Conservation (phyloP, 805 yeast genomes). For the Yamadazyma scolyti region DNA sequence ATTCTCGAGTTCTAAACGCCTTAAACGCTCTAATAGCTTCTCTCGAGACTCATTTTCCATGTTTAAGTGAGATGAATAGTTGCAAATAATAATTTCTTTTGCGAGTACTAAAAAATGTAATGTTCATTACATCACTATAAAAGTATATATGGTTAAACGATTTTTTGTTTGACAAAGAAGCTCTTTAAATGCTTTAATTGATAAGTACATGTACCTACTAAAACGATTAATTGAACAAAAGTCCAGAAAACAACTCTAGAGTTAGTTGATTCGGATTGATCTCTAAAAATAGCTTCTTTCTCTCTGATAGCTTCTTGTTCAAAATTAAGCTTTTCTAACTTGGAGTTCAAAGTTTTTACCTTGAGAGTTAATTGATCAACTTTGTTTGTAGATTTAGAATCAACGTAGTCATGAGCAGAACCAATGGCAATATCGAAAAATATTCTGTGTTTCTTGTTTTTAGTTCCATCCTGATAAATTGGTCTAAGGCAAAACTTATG, state of each 20-base stretch:
- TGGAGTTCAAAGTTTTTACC: slow-evolving; percentile 35
- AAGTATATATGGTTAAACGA: slow-evolving; percentile 41
- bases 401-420: slow-evolving; percentile 57
- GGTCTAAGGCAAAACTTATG: slow-evolving; percentile 74
- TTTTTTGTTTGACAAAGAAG: slow-evolving; percentile 85
- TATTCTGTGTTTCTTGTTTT: slow-evolving; percentile 53
- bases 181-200: slow-evolving; percentile 75
- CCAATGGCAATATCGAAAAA: slow-evolving; percentile 71
- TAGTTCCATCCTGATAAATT: slow-evolving; percentile 63
- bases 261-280: slow-evolving; percentile 74
- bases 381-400: slow-evolving; percentile 55
- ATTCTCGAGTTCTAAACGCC: slow-evolving; percentile 16
- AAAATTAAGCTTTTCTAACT: slow-evolving; percentile 38
- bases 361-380: slow-evolving; percentile 38
- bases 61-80: too few species aligned
- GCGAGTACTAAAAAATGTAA: background rate
- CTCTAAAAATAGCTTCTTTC: slow-evolving; percentile 73
- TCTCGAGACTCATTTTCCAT: slow-evolving; percentile 9
- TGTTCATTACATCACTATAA: too few species aligned
- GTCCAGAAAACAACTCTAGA: slow-evolving; percentile 72
- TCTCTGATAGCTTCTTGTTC: slow-evolving; percentile 59
- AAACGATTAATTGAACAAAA: slow-evolving; percentile 62
- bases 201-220: slow-evolving; percentile 66
- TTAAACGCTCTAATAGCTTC: slow-evolving; percentile 20
- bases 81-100: background rate